These are phyloP conservation scores for Coniferiporia sulphurascens DNA, from an alignment of 1,284 basidiomycete genomes.

Conservation along the genomic window DNA sequence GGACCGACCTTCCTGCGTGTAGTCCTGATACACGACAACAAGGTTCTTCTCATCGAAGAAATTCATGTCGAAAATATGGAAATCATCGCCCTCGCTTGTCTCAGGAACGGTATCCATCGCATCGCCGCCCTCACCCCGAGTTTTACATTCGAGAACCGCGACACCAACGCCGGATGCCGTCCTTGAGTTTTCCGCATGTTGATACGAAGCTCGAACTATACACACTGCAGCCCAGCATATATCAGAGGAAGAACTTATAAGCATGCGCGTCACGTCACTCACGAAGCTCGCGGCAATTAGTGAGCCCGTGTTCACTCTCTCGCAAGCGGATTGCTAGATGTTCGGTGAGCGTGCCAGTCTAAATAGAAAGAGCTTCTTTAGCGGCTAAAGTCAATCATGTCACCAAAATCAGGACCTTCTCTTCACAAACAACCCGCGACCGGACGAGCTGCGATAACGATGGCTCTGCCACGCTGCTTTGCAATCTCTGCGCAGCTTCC, in stretches of 20 bases:
- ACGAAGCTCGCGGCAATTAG: conserved; percentile 14
- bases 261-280: conserved; percentile 1
- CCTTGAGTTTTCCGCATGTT: conserved; percentile 32
- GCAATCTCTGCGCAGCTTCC: conserved; percentile 16
- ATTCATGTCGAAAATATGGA: conserved; percentile 59
- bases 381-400: conserved; percentile 16
- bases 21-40: conserved; percentile 52
- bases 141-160: conserved; percentile 45
- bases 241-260: conserved; percentile 4
- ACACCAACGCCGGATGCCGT: conserved; percentile 37
- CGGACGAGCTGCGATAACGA: conserved; percentile 12
- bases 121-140: conserved; percentile 16
- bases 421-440: conserved; percentile 47
- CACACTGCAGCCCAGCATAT: conserved; percentile 37
- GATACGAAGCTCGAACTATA: conserved; percentile 45
- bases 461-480: neutral
- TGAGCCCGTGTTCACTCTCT: conserved; percentile 9
- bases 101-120: conserved; percentile 19
- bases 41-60: conserved; percentile 73
- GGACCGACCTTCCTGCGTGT: conserved; percentile 40
- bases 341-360: conserved; percentile 12
- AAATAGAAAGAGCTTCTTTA: conserved; percentile 13
- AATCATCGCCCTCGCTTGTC: conserved; percentile 30
- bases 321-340: conserved; percentile 14
- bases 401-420: conserved; percentile 11